Percentiles rank a stretch among this genome's conserved stretches.
phyloP scores from a whole-genome alignment of 106 monocot species.

The Dendrobium nobile region DNA sequence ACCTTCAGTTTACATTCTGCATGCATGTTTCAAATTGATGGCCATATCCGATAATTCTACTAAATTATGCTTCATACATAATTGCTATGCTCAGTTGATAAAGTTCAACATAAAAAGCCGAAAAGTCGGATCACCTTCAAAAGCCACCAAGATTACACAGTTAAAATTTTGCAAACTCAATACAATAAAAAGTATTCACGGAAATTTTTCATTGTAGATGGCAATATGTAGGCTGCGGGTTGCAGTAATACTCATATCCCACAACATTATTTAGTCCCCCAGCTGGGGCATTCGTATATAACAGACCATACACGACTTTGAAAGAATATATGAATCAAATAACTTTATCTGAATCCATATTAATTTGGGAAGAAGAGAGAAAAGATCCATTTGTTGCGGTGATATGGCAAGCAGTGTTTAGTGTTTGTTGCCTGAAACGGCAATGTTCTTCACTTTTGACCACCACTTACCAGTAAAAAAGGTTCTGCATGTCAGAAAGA shows the following conservation, averaged over 20 bases:
- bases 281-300: background rate
- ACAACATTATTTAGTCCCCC: conserved; percentile 1
- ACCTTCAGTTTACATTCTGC: too few species aligned
- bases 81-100: too few species aligned
- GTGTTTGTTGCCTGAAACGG: background rate
- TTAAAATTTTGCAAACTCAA: too few species aligned
- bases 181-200: too few species aligned
- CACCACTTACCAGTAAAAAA: conserved; percentile 36
- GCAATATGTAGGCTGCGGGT: background rate
- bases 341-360: background rate
- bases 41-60: too few species aligned
- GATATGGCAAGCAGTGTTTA: conserved; percentile 14
- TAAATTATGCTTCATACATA: too few species aligned
- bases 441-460: background rate
- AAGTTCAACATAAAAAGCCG: too few species aligned
- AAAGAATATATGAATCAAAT: background rate
- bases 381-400: background rate
- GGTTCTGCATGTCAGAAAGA: conserved; percentile 21
- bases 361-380: background rate
- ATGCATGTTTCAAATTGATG: too few species aligned
- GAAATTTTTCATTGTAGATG: too few species aligned
- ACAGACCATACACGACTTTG: background rate
- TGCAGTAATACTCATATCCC: background rate
- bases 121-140: too few species aligned
- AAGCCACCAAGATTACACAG: too few species aligned